Conservation (phyloP, 2,329 filamentous ascomycete species). For the Sclerotinia nivalis region DNA sequence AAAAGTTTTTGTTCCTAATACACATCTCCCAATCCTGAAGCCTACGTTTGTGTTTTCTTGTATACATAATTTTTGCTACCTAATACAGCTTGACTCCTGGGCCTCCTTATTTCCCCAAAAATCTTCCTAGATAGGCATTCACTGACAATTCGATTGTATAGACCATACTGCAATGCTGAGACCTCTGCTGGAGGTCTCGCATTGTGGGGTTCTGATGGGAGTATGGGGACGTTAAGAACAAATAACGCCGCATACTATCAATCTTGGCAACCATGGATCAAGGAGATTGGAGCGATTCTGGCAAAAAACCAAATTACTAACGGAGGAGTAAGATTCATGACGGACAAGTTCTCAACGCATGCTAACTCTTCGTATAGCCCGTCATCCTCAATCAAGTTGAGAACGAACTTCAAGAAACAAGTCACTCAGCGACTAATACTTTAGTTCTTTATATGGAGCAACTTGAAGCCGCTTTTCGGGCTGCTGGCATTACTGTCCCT, state of each 20-base stretch:
- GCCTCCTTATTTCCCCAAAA: neutral
- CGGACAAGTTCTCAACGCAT: conserved; percentile 44
- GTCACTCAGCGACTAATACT: conserved; percentile 47
- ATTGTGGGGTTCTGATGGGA: conserved; percentile 50
- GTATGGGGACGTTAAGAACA: conserved; percentile 47
- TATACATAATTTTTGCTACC: neutral
- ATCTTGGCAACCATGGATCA: conserved; percentile 51
- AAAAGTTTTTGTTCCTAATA: neutral
- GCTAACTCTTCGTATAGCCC: conserved; percentile 43
- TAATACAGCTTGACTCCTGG: neutral
- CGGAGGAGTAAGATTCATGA: conserved; percentile 43
- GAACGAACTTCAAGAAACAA: conserved; percentile 53
- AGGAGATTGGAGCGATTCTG: conserved; percentile 49
- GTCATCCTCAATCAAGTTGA: conserved; percentile 55
- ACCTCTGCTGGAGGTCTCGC: conserved; percentile 50
- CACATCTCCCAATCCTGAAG: neutral
- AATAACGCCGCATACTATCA: conserved; percentile 48
- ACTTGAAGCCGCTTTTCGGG: conserved; percentile 48
- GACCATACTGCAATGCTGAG: conserved; percentile 54
- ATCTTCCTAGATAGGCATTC: neutral
- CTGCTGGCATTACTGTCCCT: conserved; percentile 52
- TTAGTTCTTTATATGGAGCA: conserved; percentile 55
- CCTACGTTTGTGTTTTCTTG: neutral
- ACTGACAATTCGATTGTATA: neutral
- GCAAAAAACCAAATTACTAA: conserved; percentile 52